Percentiles rank a stretch among this genome's conserved stretches.
Evolutionary conservation across 202 grass and related monocot species (phyloP).

Genomic region (Eragrostis tef): DNA sequence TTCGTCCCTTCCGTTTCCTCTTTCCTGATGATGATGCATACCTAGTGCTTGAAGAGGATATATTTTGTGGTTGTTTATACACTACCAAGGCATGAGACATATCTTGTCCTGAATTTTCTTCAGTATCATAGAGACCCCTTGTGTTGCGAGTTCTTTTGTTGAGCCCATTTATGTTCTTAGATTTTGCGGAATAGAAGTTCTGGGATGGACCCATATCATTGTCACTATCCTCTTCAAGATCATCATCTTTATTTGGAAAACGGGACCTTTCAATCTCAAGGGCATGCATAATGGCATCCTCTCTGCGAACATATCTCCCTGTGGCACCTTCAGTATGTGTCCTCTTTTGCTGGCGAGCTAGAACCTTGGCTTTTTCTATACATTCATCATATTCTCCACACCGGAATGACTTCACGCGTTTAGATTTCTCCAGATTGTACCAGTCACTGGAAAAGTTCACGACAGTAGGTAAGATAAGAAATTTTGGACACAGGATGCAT

Average conservation of each 20-base stretch:
- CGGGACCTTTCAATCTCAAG: conserved; percentile 82
- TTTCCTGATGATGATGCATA: conserved; percentile 58
- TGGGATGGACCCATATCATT: conserved; percentile 46
- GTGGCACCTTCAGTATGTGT: conserved; percentile 42
- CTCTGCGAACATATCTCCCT: conserved; percentile 96
- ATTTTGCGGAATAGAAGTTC: conserved; percentile 49
- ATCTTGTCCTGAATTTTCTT: conserved; percentile 59
- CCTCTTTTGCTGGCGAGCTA: conserved; percentile 59
- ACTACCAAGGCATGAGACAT: conserved; percentile 55
- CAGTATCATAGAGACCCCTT: conserved; percentile 48
- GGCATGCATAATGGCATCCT: conserved; percentile 97
- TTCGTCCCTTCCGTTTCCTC: conserved; percentile 70
- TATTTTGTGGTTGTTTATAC: conserved; percentile 61
- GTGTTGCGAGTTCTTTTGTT: conserved; percentile 54
- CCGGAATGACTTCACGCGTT: conserved; percentile 86
- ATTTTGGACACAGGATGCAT: conserved; percentile 4
- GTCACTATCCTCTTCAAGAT: conserved; percentile 28
- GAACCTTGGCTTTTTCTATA: conserved; percentile 79
- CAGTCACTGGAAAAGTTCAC: conserved; percentile 66
- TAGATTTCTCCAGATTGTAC: conserved; percentile 96
- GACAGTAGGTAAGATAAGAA: conserved; percentile 36
- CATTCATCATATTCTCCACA: conserved; percentile 96
- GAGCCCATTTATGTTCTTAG: conserved; percentile 64
- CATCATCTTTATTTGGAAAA: conserved; percentile 56
- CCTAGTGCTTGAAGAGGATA: conserved; percentile 58